Percentiles rank a stretch among this genome's conserved stretches.
Evolutionary conservation across 169 alveolate species (phyloP).

Genomic region (Cryptosporidium xiaoi): DNA sequence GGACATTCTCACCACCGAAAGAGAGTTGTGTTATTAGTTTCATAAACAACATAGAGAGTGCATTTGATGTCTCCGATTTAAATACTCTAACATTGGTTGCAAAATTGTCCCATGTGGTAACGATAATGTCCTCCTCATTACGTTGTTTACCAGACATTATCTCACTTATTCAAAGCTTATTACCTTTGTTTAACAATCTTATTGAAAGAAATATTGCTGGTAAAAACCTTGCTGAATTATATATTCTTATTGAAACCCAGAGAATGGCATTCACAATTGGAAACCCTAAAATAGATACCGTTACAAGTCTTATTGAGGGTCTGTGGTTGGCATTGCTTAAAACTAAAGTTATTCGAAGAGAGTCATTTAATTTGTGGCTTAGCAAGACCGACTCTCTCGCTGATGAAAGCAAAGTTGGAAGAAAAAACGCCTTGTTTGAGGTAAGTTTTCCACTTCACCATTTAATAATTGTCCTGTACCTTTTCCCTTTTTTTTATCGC

Average conservation of each 20-base stretch:
- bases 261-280: constrained; percentile 59
- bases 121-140: constrained; percentile 10
- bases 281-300: constrained; percentile 51
- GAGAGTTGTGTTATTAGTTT: background rate
- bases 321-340: constrained; percentile 52
- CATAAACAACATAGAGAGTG: constrained; percentile 2
- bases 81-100: constrained; percentile 20
- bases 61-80: constrained; percentile 1
- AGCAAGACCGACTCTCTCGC: constrained; percentile 16
- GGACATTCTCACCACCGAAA: constrained; percentile 31
- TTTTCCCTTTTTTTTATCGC: too few species aligned
- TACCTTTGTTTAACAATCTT: constrained; percentile 22
- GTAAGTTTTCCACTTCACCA: constrained; percentile 29
- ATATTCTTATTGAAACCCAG: constrained; percentile 53
- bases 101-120: constrained; percentile 34
- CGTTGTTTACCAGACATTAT: constrained; percentile 28
- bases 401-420: constrained; percentile 63
- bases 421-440: constrained; percentile 71
- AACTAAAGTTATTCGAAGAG: constrained; percentile 8
- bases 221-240: constrained; percentile 26
- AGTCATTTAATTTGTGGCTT: constrained; percentile 41
- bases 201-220: constrained; percentile 22
- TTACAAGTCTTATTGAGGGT: constrained; percentile 42
- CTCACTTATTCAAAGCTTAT: constrained; percentile 16
- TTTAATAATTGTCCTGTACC: background rate